Base-by-base conservation (phyloP, 345 rosid genomes). In the Citrus maxima region DNA sequence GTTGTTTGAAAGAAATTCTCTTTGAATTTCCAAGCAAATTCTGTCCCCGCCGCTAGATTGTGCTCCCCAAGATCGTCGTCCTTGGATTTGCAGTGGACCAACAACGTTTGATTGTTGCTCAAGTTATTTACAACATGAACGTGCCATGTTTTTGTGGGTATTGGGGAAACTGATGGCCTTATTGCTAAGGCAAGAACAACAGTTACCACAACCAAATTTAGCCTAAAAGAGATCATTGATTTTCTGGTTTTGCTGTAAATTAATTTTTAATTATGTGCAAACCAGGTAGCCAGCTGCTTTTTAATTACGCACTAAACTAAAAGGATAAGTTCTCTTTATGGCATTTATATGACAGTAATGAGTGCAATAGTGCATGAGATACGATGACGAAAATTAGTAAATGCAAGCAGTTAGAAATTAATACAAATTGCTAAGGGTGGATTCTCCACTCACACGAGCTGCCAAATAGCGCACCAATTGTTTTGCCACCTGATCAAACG, bases 51-150 rank as follows among this genome's bases (percentile, higher is more conserved):
- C 19, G 10, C 9, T 6, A 71, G 62, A 10, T 54, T 71, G 74
- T 59, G 66, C 22, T 58, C 13, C 7, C 76, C 76, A 16, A 73
- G 76, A 73, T 73, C 76, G 16, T 73, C 51, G 1, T 73, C 67
- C 19, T 28, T 35, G 3, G 76, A 73, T 58, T 73, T 59, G 54
- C 76, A 73, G 24, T 38, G 54, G 16, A 73, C 14, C 4, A 4
- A 13, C 30, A 73, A 27, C 10, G 7, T 35, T 34, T 56, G 51
- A 0, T 13, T 22, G 63, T 58, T 56, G 51, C n/a, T 58, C 51
- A 73, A 6, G 10, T 24, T 21, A 59, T 73, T 73, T 21, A 35
- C 65, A n/a, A 73, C 46, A 34, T 37, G 34, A 1, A 60, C 34
- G 14, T 73, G 77, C 55, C 55, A 73, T 59, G 34, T 38, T 13